Conservation (phyloP, 352 stramenopile species). For the Phytophthora pini region DNA sequence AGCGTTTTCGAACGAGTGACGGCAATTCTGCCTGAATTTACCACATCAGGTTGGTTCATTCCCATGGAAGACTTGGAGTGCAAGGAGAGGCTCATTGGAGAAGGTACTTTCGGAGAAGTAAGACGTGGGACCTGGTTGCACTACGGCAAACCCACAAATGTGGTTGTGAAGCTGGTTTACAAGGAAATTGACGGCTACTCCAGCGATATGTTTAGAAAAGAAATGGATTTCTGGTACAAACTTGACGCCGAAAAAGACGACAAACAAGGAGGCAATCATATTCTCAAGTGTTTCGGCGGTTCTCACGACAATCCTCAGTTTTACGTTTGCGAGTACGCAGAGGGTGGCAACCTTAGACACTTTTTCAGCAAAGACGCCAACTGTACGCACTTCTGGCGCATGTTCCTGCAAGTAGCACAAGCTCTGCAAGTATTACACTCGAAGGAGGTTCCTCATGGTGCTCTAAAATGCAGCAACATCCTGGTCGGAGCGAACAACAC, state of each 20-base stretch:
- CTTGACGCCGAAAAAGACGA: background rate
- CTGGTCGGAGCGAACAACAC: slow-evolving; percentile 45
- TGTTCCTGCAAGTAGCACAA: slow-evolving; percentile 9
- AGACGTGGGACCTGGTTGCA: slow-evolving; percentile 21
- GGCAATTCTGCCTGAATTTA: slow-evolving; percentile 7
- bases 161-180: slow-evolving; percentile 42
- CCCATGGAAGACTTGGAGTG: slow-evolving; percentile 26
- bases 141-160: slow-evolving; percentile 12
- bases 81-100: slow-evolving; percentile 16
- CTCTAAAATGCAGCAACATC: slow-evolving; percentile 46
- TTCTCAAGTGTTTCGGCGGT: slow-evolving; percentile 43
- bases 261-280: slow-evolving; percentile 21
- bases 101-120: slow-evolving; percentile 17
- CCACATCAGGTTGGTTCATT: slow-evolving; percentile 30
- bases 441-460: slow-evolving; percentile 3
- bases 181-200: slow-evolving; percentile 1
- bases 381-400: slow-evolving; percentile 1
- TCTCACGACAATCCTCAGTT: slow-evolving; percentile 28
- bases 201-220: slow-evolving; percentile 16
- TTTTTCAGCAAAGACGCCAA: slow-evolving; percentile 9
- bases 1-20: slow-evolving; percentile 1
- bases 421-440: slow-evolving; percentile 7
- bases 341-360: slow-evolving; percentile 1
- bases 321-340: slow-evolving; percentile 19
- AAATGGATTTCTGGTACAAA: slow-evolving; percentile 35